Evolutionary conservation across 805 yeast genomes (phyloP), one percentile per base, ranked within the genome.

Genomic region (Candida vaughaniae): DNA sequence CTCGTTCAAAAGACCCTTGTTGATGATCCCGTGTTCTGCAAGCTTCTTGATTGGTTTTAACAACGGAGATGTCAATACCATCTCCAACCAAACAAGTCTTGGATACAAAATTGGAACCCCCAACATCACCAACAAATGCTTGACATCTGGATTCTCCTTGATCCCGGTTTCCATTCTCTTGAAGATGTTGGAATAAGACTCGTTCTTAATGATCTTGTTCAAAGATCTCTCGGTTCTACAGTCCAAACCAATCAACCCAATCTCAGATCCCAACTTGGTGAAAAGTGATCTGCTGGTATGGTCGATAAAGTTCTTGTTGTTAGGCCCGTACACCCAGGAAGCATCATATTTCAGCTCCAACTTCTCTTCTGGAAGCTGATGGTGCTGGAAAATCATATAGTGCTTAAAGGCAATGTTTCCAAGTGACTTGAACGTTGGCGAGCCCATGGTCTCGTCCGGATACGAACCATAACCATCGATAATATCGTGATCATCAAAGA

Each of bases 61-160:
- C 2, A 46, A 23, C 57, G 66, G 33, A 17, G 89, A 80, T 5
- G 80, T 74, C 54, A 91, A 74, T 17, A 91, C 46, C 55, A 75
- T 71, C 62, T 93, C 98, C 22, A 88, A 69, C 91, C 95, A 86
- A 2, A 90, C 96, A 55, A 93, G 69, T 47, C 98, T 74, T 3
- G 99, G 98, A 55, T 91, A 91, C 27, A 93, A 85, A 38, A 93
- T 87, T 3, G 99, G 99, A 10, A 91, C 95, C 29, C 98, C 98
- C 34, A 93, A 68, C 78, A 93, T 71, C 1, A 93, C 78, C 46
- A 85, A 66, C 26, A 91, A 50, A 60, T 91, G 99, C 56, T 83
- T 81, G 29, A 85, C 71, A 17, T 76, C 75, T 3, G 77, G 69
- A 9, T 76, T 58, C 5, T 56, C 52, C 2, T 53, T 42, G 4